Conservation (phyloP, 495 filamentous ascomycete species). For the Corynascus novoguineensis region DNA sequence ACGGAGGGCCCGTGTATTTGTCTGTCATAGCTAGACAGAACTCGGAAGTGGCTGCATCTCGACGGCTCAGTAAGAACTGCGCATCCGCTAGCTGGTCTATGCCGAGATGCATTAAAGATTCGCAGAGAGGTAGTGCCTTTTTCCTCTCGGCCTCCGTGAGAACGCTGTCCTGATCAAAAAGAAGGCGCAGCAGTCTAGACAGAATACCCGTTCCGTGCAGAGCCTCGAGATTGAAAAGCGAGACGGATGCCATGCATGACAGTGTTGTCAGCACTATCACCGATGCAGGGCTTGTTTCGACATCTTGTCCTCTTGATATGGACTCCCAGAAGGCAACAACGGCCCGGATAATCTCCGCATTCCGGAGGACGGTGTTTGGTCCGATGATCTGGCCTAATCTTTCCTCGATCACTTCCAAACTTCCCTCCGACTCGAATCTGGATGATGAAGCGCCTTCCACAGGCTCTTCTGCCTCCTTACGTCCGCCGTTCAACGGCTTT, state of each 20-base stretch:
- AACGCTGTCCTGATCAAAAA: slow-evolving; percentile 49
- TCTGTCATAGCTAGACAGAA: slow-evolving; percentile 72
- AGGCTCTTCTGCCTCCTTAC: neutral
- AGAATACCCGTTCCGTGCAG: slow-evolving; percentile 75
- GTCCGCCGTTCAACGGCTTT: neutral
- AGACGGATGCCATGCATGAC: slow-evolving; percentile 49
- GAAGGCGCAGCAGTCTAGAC: slow-evolving; percentile 60
- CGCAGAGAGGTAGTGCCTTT: slow-evolving; percentile 56
- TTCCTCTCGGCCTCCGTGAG: slow-evolving; percentile 48
- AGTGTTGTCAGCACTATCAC: slow-evolving; percentile 55
- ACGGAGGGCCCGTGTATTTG: slow-evolving; percentile 67
- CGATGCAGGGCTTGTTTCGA: slow-evolving; percentile 45
- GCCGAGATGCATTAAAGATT: slow-evolving; percentile 58
- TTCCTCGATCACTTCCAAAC: slow-evolving; percentile 34
- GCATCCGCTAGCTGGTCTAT: slow-evolving; percentile 73
- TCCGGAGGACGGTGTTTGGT: slow-evolving; percentile 52
- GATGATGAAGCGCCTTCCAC: slow-evolving; percentile 6
- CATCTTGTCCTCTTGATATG: slow-evolving; percentile 42
- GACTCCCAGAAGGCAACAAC: slow-evolving; percentile 62
- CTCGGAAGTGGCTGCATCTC: slow-evolving; percentile 55
- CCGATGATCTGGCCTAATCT: slow-evolving; percentile 46
- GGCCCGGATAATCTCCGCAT: slow-evolving; percentile 59
- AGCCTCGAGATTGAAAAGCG: slow-evolving; percentile 67
- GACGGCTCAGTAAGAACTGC: slow-evolving; percentile 62
- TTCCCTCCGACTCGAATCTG: slow-evolving; percentile 16